Conservation (phyloP, 495 filamentous ascomycete species). For the Cudoniella acicularis region DNA sequence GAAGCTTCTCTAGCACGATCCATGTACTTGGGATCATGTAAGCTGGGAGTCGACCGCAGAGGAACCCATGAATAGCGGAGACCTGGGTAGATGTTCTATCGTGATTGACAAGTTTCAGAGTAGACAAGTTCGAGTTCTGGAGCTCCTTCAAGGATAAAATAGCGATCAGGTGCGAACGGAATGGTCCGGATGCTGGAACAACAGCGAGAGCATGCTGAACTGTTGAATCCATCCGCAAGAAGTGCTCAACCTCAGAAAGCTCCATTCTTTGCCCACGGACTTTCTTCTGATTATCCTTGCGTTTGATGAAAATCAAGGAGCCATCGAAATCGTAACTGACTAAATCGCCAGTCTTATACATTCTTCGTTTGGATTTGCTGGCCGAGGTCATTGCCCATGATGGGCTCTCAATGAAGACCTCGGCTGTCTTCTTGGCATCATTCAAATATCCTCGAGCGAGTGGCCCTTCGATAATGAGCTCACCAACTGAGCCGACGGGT, state of each 20-base stretch:
- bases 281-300: slow-evolving; percentile 28
- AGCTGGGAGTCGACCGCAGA: too few species aligned
- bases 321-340: slow-evolving; percentile 51
- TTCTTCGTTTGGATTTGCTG: too few species aligned
- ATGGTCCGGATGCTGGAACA: too few species aligned
- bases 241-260: slow-evolving; percentile 26
- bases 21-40: too few species aligned
- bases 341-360: slow-evolving; percentile 56
- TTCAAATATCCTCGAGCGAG: background rate
- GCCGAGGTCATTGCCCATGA: background rate
- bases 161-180: too few species aligned
- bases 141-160: too few species aligned
- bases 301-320: slow-evolving; percentile 31
- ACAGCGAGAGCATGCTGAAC: background rate
- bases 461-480: background rate
- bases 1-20: too few species aligned
- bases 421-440: background rate
- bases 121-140: too few species aligned
- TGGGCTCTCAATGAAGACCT: background rate
- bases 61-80: too few species aligned
- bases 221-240: background rate
- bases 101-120: too few species aligned
- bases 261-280: slow-evolving; percentile 29
- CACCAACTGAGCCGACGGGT: too few species aligned
- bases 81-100: too few species aligned